These are phyloP conservation scores for Ganoderma sp. DNA, from an alignment of 1,284 basidiomycete genomes.

Conservation along the genomic window DNA sequence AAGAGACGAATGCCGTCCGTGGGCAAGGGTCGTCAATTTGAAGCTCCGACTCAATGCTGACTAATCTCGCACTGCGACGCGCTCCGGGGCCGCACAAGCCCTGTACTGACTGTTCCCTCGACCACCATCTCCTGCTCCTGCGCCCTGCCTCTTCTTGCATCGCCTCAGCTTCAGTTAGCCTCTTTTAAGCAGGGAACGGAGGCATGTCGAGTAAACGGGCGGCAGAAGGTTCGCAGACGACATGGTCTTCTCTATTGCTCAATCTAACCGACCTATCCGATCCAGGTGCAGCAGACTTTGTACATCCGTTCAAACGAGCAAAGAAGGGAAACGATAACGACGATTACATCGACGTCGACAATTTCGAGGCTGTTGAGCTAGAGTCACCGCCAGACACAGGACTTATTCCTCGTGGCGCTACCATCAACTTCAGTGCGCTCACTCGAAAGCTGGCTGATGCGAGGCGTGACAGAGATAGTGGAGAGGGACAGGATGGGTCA, in stretches of 20 bases:
- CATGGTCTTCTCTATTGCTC: background rate
- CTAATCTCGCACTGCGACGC: conserved; percentile 20
- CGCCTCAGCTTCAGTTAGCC: background rate
- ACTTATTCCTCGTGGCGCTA: conserved; percentile 69
- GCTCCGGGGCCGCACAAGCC: background rate
- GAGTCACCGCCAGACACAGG: conserved; percentile 57
- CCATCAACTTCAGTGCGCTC: conserved; percentile 82
- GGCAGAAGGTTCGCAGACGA: conserved; percentile 51
- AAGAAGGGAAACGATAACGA: conserved; percentile 54
- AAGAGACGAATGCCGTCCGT: conserved; percentile 11
- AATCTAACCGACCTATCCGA: background rate
- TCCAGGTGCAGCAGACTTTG: conserved; percentile 45
- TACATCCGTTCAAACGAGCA: conserved; percentile 57
- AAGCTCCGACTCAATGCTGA: conserved; percentile 32
- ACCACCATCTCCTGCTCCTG: conserved; percentile 10
- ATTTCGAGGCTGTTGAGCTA: conserved; percentile 56
- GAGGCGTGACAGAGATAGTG: conserved; percentile 48
- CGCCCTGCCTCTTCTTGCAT: background rate
- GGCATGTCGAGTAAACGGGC: conserved; percentile 53
- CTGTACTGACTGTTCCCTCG: conserved; percentile 9
- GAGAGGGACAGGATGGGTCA: conserved; percentile 39
- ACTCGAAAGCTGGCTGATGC: conserved; percentile 75
- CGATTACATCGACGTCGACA: conserved; percentile 61
- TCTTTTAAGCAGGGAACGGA: conserved; percentile 26
- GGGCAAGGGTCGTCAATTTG: conserved; percentile 25